A percentile compares a stretch with the other conserved stretches of the same genome.
Evolutionary conservation across 1,284 basidiomycete species (phyloP).

Genomic region (Microbotryum lychnidis-dioicae): DNA sequence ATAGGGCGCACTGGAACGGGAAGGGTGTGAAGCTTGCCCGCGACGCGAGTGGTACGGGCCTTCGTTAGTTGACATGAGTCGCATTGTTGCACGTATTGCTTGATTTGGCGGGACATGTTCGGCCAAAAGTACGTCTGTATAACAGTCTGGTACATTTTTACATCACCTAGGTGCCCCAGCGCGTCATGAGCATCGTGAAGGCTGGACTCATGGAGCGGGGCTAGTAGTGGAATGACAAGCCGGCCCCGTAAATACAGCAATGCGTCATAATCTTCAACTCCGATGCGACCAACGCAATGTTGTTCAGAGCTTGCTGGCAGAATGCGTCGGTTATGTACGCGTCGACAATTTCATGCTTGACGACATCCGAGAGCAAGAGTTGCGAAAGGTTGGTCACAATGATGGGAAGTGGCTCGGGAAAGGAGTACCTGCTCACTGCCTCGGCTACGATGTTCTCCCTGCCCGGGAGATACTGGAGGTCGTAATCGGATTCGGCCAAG

Average conservation of each 20-base stretch:
- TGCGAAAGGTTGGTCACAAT: conserved; percentile 24
- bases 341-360: conserved; percentile 32
- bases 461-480: conserved; percentile 36
- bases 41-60: conserved; percentile 2
- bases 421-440: conserved; percentile 17
- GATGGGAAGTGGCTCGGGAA: background rate
- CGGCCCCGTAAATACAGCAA: background rate
- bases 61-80: conserved; percentile 19
- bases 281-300: background rate
- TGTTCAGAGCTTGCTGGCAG: conserved; percentile 31
- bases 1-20: conserved; percentile 2
- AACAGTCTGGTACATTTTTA: conserved; percentile 40
- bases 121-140: conserved; percentile 44
- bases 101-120: conserved; percentile 36
- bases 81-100: conserved; percentile 1
- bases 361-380: conserved; percentile 31
- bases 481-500: conserved; percentile 42
- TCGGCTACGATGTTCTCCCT: conserved; percentile 39
- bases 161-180: conserved; percentile 42
- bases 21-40: conserved; percentile 10
- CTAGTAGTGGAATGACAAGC: conserved; percentile 34
- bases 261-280: conserved; percentile 14
- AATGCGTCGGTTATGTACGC: conserved; percentile 39
- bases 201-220: conserved; percentile 30
- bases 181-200: conserved; percentile 37